Base-by-base conservation (phyloP, 257 asterid species). In the Penstemon eatonii region DNA sequence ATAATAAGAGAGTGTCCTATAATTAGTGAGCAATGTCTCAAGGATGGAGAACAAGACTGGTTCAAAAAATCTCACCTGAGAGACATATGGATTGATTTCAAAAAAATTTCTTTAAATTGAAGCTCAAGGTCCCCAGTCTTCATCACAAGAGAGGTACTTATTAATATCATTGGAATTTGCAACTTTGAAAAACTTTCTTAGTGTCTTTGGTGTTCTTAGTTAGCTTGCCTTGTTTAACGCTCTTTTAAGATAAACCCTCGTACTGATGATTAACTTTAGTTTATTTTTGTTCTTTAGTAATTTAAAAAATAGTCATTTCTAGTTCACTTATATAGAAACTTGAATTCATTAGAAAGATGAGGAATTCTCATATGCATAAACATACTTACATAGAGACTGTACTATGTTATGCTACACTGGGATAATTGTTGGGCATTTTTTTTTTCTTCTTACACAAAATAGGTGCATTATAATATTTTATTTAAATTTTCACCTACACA, bases 1-100 rank as follows among this genome's bases (percentile, higher is more conserved):
- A 51, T 66, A 18, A 59, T 85, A 25, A 60, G 53, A 45, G 71
- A 67, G 40, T 85, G 87, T 63, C 87, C 83, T 6, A 74, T 33
- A 39, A 7, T 84, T 18, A 67, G 55, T 4, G 78, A 63, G 70
- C 56, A 72, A 55, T 80, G 71, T 70, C 53, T 33, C 70, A 63
- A 71, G 70, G 74, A 55, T 55, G 78, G 46, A 52, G 84, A 78
- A 50, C 18, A 63, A 49, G 86, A 74, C 57, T 75, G 80, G 76
- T 52, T 4, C 57, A 76, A 75, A 73, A 75, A 75, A 63, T 74
- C 79, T 25, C 60, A 43, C 45, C 70, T 84, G 19, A 55, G 67
- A 12, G 68, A 46, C 37, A 65, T 79, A 56, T 73, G 75, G 75
- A 70, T 82, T 71, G 85, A 84, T 68, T 33, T 60, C 52, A 69